Percentiles rank a stretch among this genome's conserved stretches.
phyloP scores from a whole-genome alignment of 768 basidiomycete species.

The Tylopilus felleus region DNA sequence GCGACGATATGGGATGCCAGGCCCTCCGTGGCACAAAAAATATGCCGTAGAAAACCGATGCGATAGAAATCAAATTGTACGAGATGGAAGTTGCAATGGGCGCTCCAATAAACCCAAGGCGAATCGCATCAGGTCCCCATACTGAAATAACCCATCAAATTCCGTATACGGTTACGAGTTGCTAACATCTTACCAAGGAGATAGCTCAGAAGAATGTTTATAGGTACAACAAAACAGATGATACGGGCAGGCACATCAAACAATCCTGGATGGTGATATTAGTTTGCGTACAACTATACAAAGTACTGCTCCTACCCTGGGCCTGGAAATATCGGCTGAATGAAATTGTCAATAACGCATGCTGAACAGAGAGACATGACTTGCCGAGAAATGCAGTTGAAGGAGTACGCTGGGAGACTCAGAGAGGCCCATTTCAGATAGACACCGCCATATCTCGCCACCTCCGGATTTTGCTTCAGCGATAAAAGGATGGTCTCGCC shows the following conservation, averaged over 20 bases:
- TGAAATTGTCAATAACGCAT: conserved; percentile 47
- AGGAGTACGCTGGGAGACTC: conserved; percentile 71
- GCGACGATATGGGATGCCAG: conserved; percentile 74
- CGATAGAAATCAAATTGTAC: conserved; percentile 73
- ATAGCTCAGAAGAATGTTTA: conserved; percentile 82
- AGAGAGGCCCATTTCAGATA: conserved; percentile 72
- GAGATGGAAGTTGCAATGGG: conserved; percentile 86
- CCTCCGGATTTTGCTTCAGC: conserved; percentile 75
- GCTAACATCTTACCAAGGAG: conserved; percentile 53
- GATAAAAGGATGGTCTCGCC: conserved; percentile 72
- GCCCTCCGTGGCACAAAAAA: conserved; percentile 67
- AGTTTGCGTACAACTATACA: conserved; percentile 18
- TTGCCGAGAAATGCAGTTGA: conserved; percentile 51
- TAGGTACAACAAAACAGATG: conserved; percentile 74
- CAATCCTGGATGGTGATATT: conserved; percentile 45
- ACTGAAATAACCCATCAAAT: conserved; percentile 59
- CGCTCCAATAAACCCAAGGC: conserved; percentile 89
- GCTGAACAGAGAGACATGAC: not conserved
- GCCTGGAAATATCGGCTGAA: conserved; percentile 60
- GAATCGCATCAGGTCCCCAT: conserved; percentile 79
- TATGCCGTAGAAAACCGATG: conserved; percentile 60
- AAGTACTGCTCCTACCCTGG: conserved; percentile 54
- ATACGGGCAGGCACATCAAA: conserved; percentile 86
- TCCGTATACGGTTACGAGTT: too few species aligned
- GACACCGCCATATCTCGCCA: conserved; percentile 67